Base-by-base conservation (phyloP, 306 rosid species). In the Delonix regia region DNA sequence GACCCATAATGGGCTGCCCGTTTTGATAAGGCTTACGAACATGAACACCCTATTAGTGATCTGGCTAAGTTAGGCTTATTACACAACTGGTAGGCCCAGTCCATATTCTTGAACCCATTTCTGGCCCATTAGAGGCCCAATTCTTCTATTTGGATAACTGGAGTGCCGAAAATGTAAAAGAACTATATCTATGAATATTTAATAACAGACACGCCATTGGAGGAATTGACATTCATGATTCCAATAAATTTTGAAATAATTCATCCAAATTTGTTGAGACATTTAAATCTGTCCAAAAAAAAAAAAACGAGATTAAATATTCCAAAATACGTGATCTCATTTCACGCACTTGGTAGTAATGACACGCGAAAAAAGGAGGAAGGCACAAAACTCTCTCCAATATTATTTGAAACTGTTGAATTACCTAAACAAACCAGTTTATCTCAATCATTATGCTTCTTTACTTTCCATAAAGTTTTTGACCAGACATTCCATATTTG, bases 391-490 rank as follows among this genome's bases (percentile, higher is more conserved):
- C 28, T 9, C 27, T 19, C 25, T 36, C 14, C 41, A 45, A 25
- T 1, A 22, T 24, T 1, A 22, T 24, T 41, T 24, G 53, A 41
- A 11, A 65, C 38, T 19, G 38, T 12, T 42, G 33, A 45, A 44
- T 64, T 80, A 75, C 81, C 81, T 75, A 71, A 79, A 70, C 52
- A 36, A 39, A 77, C 68, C 67, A 28, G 16, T 70, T 69, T 80
- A n/a, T 57, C 38, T 66, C 59, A 39, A 65, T 62, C 36, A 67
- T 64, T 22, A 7, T 13, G 27, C 18, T 19, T 74, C 5, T 73
- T 53, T 16, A 2, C 51, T 45, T 78, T 72, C 56, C 48, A 64
- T 13, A 69, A 39, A 53, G 39, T 41, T 72, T 30, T 65, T 77
- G 57, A 80, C 62, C 77, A 59, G 48, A 59, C 49, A 44, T n/a